Evolutionary conservation across 2,329 filamentous ascomycete genomes (phyloP), one percentile per base, ranked within the genome.

Genomic region (Aplosporella prunicola): DNA sequence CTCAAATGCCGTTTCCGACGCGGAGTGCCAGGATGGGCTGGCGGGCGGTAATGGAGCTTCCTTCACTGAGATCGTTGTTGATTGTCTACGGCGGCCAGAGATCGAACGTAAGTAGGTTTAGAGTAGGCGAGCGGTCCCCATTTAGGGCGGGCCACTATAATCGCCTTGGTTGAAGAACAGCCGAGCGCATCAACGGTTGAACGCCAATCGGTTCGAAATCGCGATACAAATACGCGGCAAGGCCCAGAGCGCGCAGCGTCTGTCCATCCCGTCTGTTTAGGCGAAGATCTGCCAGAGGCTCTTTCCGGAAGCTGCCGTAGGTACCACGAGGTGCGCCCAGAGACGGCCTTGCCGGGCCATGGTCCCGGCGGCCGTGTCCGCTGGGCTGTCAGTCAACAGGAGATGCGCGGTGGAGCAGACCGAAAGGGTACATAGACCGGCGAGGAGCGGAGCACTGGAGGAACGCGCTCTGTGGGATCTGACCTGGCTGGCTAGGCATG

Each of bases 251-350:
- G 8, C 38, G 18, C 27, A 34, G 20, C 31, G 20, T 18, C 23
- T 20, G 24, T 9, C 36, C 30, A 36, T 22, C 32, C 14, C 36
- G 30, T 39, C 30, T 20, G 6, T 34, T 34, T 16, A 17, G 31
- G 38, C 15, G 31, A 35, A 25, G 38, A 40, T 40, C 38, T 28
- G 20, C 38, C 32, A 24, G 22, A 14, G 22, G 26, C 18, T 29
- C 29, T 26, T 26, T n/a, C 35, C 38, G 38, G 38, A 40, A 35
- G 26, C 38, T 35, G 25, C 38, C 38, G 32, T 40, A n/a, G n/a
- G n/a, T n/a, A 34, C 36, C 36, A 39, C 11, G 26, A 28, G 13
- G 9, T 5, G 26, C 26, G n/a, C 26, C 16, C 26, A 28, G n/a
- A 14, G 9, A 28, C 9, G 24, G 30, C 18, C 23, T 24, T 30